Evolutionary conservation across 495 filamentous ascomycete species (phyloP).

Genomic region (Xylaria longipes): DNA sequence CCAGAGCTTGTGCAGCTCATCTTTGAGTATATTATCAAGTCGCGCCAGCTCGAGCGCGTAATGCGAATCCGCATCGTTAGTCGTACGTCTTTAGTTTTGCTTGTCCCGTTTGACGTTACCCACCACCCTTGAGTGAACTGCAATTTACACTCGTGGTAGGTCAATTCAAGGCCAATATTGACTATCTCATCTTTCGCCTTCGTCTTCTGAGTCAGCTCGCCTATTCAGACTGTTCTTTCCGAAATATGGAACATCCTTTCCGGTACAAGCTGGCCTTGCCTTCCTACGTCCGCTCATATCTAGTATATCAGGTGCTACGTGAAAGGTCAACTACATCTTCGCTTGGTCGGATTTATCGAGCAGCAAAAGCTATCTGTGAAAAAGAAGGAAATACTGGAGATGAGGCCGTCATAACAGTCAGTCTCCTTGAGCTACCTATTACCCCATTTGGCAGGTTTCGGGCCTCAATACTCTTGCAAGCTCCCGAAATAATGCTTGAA

Average conservation of each 20-base stretch:
- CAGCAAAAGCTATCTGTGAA: not conserved
- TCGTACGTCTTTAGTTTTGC: not conserved
- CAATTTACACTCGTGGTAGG: not conserved
- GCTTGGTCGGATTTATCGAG: not conserved
- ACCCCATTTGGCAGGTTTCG: too few species aligned
- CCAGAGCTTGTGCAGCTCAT: not conserved
- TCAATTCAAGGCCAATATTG: not conserved
- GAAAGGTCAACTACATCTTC: not conserved
- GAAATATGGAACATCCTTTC: too few species aligned
- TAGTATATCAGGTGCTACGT: not conserved
- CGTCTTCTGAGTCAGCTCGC: not conserved
- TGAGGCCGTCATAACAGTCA: not conserved
- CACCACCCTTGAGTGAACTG: not conserved
- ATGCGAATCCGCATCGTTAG: conserved; percentile 8
- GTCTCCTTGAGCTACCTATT: too few species aligned
- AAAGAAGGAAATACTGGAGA: not conserved
- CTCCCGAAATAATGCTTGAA: too few species aligned
- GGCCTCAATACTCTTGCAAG: too few species aligned
- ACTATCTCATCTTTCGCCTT: not conserved
- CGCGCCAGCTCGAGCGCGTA: not conserved
- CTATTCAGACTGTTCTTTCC: too few species aligned
- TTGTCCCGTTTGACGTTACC: not conserved
- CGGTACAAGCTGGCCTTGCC: too few species aligned
- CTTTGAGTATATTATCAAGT: conserved; percentile 4
- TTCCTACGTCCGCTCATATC: not conserved